Base-by-base conservation (phyloP, 1,284 basidiomycete genomes). In the Albatrellus sp. region DNA sequence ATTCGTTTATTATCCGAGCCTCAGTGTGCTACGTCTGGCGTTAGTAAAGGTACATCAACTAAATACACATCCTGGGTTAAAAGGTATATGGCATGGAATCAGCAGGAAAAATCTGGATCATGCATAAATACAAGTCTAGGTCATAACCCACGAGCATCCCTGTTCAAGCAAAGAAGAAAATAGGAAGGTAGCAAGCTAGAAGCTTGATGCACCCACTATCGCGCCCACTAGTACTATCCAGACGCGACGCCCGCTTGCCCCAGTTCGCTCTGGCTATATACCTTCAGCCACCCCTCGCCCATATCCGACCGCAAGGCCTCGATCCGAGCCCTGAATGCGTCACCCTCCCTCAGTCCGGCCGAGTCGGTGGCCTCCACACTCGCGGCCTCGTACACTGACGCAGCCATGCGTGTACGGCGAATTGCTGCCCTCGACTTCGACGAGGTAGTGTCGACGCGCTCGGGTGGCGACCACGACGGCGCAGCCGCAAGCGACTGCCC, bases 241-340 rank as follows among this genome's bases (percentile, higher is more conserved):
- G 52, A 57, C 39, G 46, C 39, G 12, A 54, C 54, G 14, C 52
- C 54, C 14, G 47, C 44, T 24, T 56, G 55, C 40, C 31, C 57
- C 46, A 62, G 55, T 48, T 70, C 68, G 34, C 69, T 72, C 66
- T 88, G 84, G 52, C 75, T 83, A 55, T 83, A 80, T 44, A 89
- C 83, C 64, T 84, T 86, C 54, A 90, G 56, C 87, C 87, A 90
- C 10, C 80, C 79, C 34, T 90, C 89, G 1, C 88, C 88, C 70
- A 91, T 88, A 55, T 91, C 89, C 48, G 76, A 70, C 60, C 84
- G 77, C 55, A 92, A 56, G 6, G 79, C 80, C 65, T 91, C 89
- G 49, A 92, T 86, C 54, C 72, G 71, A 48, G 75, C 73, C 38
- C 89, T 70, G 57, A 85, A 87, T 37, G 76, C 70, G 46, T 86